Base-by-base conservation (phyloP, 371 early-diverging fungal species). In the Mucor racemosus region DNA sequence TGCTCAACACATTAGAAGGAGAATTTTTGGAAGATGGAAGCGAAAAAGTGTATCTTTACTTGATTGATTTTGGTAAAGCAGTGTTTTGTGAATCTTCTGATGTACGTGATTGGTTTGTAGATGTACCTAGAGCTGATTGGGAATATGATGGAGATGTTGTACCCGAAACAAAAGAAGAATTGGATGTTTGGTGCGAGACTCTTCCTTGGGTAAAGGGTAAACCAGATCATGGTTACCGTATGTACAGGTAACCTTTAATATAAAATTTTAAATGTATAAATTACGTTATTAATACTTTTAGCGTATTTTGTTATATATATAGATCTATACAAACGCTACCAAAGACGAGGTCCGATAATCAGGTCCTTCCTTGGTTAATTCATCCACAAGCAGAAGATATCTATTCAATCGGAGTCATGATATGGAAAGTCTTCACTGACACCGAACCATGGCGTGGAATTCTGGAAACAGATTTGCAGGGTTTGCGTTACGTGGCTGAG, bases 21-120 rank as follows among this genome's bases (percentile, higher is more conserved):
- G 67, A 74, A 31, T 53, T 38, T 19, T 65, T 89, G 0, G 77
- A 81, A 54, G 90, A 89, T 54, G 83, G 84, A 0, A 81, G 81
- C 41, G 74, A 78, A 4, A 77, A 78, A 39, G 86, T 87, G 0
- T 71, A 74, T 33, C 66, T 89, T 4, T 86, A 84, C 35, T 67
- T 89, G 50, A 90, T 90, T 65, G 90, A 90, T 67, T 90, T 90
- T 68, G 88, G 90, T 21, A 90, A 90, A 60, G 85, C 88, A 0
- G 84, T 84, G 3, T 90, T 88, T 75, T 84, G 86, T 57, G 65
- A 77, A 8, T 66, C 76, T 0, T 71, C 76, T 10, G 88, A 88
- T 65, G 85, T 88, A 0, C 68, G 79, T 6, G 78, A 81, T 39
- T 88, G 88, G 88, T 86, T 86, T 67, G 84, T 85, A 21, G 83